Conservation (phyloP, 2,329 filamentous ascomycete species). For the Teratosphaeria pseudoeucalypti region DNA sequence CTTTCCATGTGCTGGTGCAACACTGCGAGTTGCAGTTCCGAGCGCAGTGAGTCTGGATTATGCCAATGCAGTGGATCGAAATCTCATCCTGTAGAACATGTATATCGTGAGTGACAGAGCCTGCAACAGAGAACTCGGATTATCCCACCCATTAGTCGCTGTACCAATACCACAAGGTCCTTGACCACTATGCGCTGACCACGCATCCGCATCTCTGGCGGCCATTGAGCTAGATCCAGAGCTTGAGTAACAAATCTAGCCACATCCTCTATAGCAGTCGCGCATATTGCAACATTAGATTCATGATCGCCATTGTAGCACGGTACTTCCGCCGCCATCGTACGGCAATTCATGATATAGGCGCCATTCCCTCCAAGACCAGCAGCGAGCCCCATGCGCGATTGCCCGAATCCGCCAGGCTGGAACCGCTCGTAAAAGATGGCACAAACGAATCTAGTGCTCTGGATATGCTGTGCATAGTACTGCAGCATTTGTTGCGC, state of each 20-base stretch:
- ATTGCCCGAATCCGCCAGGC: conserved; percentile 51
- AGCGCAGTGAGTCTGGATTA: conserved; percentile 39
- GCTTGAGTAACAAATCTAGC: conserved; percentile 62
- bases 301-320: conserved; percentile 42
- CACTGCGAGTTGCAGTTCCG: conserved; percentile 36
- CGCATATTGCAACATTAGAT: conserved; percentile 44
- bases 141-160: conserved; percentile 33
- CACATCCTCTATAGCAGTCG: conserved; percentile 62
- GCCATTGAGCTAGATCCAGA: conserved; percentile 56
- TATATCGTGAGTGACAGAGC: background rate
- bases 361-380: conserved; percentile 48
- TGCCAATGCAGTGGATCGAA: conserved; percentile 29
- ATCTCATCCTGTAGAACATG: conserved; percentile 3
- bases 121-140: background rate
- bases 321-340: conserved; percentile 50
- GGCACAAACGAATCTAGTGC: conserved; percentile 63
- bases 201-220: conserved; percentile 56
- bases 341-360: conserved; percentile 55
- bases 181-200: conserved; percentile 55
- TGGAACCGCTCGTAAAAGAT: conserved; percentile 67
- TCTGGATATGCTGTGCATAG: conserved; percentile 50
- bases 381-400: conserved; percentile 49
- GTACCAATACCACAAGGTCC: conserved; percentile 49
- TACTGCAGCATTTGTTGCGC: conserved; percentile 48
- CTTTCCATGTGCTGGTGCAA: conserved; percentile 23